Base-by-base conservation (phyloP, 768 basidiomycete species). In the Punctularia strigosozonata region DNA sequence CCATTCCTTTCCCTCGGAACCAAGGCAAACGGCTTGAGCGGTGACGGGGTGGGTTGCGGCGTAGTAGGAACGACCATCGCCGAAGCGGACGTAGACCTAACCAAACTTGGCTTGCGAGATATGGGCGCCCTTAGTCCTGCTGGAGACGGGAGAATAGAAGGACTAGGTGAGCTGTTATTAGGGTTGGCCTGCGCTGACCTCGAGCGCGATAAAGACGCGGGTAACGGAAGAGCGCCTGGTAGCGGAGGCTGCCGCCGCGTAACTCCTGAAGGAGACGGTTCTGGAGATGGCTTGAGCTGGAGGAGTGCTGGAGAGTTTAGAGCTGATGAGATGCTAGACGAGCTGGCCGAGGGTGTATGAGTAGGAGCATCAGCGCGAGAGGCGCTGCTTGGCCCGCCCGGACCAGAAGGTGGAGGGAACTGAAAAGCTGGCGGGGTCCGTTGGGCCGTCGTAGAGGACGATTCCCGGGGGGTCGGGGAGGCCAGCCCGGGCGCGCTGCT, bases 31-130 rank as follows among this genome's bases (percentile, higher is more conserved):
- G 73, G 66, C 46, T 63, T 62, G 20, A 65, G 46, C 8, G 72
- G 70, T 13, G 68, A 63, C 3, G 62, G 39, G 14, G 69, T 55
- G 14, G 54, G 51, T 7, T n/a, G 48, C 25, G 25, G 44, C 45
- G 13, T 49, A n/a, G n/a, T n/a, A n/a, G 43, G 4, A 56, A 53
- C 19, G 58, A 64, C 75, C 66, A 77, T 68, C 10, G 74, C 64
- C 3, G 71, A 63, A 3, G 73, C 66, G 4, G 71, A 72, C 6
- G 71, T 69, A 38, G 73, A 67, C n/a, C 72, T 59, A 34, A 56
- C 53, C 28, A 72, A 51, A 39, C 60, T 69, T 2, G 69, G 66
- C 40, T 57, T 62, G 50, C 52, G 51, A 42, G 38, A 19, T 25
- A 46, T 38, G 25, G 37, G 40, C 21, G 25, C 47, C 35, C n/a